Evolutionary conservation across 2,329 filamentous ascomycete species (phyloP).

Genomic region (Macroventuria anomochaeta): DNA sequence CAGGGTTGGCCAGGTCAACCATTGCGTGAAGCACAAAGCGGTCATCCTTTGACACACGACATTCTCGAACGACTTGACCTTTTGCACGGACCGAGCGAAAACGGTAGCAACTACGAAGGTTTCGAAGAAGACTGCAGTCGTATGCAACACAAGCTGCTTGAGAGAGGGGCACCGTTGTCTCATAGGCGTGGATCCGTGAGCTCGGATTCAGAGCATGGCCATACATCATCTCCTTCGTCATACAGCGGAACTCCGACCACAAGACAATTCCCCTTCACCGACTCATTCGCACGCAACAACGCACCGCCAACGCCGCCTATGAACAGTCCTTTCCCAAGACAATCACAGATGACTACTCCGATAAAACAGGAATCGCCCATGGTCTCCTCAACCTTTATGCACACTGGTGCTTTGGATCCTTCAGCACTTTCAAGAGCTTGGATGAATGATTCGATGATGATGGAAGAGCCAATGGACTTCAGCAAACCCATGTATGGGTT

Average conservation of each 20-base stretch:
- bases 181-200: slow-evolving; percentile 63
- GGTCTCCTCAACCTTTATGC: slow-evolving; percentile 40
- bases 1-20: slow-evolving; percentile 63
- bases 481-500: slow-evolving; percentile 43
- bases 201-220: slow-evolving; percentile 63
- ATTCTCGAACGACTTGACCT: slow-evolving; percentile 66
- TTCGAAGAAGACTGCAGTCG: slow-evolving; percentile 66
- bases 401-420: slow-evolving; percentile 39
- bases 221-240: slow-evolving; percentile 48
- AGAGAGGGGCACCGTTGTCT: slow-evolving; percentile 59
- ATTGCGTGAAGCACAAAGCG: slow-evolving; percentile 60
- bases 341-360: slow-evolving; percentile 40
- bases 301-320: slow-evolving; percentile 49
- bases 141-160: slow-evolving; percentile 63
- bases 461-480: slow-evolving; percentile 47
- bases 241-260: slow-evolving; percentile 49
- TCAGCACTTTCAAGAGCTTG: slow-evolving; percentile 40
- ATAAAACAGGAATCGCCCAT: slow-evolving; percentile 43
- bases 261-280: slow-evolving; percentile 39
- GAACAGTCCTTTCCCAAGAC: slow-evolving; percentile 47
- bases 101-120: slow-evolving; percentile 52
- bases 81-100: slow-evolving; percentile 59
- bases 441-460: slow-evolving; percentile 45
- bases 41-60: slow-evolving; percentile 67
- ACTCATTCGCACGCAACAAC: slow-evolving; percentile 41